Conservation (phyloP, 2,329 filamentous ascomycete genomes). For the Ophiostoma australiae region DNA sequence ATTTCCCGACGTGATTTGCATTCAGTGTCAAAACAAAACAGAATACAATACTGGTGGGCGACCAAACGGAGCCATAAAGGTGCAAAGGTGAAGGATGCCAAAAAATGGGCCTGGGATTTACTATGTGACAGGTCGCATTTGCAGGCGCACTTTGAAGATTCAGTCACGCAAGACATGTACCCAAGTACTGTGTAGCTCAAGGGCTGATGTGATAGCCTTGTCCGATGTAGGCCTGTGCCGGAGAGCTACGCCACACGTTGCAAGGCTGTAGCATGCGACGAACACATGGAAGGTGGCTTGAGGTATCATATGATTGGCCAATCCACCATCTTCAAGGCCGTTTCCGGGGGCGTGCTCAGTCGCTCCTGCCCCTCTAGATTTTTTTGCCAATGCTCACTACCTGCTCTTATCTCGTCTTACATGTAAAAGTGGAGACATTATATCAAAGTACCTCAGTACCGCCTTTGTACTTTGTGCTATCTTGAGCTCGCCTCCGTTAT, state of each 20-base stretch:
- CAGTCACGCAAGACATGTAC: conserved; percentile 7
- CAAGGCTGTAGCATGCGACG: conserved; percentile 1
- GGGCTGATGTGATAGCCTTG: not conserved
- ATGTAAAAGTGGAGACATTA: not conserved
- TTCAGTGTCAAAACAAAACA: not conserved
- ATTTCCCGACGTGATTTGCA: not conserved
- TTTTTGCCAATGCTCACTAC: not conserved
- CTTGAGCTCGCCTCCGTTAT: not conserved
- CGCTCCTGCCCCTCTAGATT: conserved; percentile 4
- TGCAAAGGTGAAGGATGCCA: not conserved
- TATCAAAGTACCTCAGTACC: not conserved
- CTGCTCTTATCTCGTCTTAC: conserved; percentile 4
- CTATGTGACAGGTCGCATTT: conserved; percentile 12
- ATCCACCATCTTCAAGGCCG: not conserved
- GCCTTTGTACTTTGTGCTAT: not conserved
- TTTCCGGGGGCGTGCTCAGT: not conserved
- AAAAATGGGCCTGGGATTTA: not conserved
- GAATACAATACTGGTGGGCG: no score
- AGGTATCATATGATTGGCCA: not conserved
- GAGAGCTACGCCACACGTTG: not conserved
- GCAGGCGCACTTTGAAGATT: conserved; percentile 2
- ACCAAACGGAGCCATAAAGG: not conserved
- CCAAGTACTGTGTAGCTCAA: not conserved
- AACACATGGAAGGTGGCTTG: not conserved
- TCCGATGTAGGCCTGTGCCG: conserved; percentile 4